These are phyloP conservation scores for Chalciporus sp. DNA, from an alignment of 1,284 basidiomycete genomes.

Conservation along the genomic window DNA sequence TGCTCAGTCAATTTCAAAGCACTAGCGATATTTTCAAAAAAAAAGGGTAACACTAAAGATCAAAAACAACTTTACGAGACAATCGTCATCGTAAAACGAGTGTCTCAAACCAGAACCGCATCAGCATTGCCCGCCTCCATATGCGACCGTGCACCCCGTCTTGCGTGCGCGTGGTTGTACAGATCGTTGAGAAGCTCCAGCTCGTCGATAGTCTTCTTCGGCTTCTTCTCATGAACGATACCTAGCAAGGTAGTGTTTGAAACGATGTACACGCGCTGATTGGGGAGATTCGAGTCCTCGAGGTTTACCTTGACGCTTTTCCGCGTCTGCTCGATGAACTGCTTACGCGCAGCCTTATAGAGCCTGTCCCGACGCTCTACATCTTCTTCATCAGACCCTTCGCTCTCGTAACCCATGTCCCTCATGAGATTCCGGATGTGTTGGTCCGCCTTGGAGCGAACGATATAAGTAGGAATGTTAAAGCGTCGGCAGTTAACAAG, in stretches of 20 bases:
- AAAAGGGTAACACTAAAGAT: neutral
- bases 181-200: slow-evolving; percentile 20
- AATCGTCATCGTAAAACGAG: neutral
- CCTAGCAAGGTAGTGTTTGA: slow-evolving; percentile 15
- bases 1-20: neutral
- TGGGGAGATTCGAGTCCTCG: slow-evolving; percentile 13
- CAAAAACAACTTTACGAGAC: neutral
- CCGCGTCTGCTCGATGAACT: slow-evolving; percentile 19
- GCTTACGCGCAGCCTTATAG: slow-evolving; percentile 13
- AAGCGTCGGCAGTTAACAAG: slow-evolving; percentile 20
- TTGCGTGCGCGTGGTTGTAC: slow-evolving; percentile 8
- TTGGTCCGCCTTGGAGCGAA: slow-evolving; percentile 26
- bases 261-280: slow-evolving; percentile 28
- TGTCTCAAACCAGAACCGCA: neutral
- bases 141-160: slow-evolving; percentile 6
- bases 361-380: slow-evolving; percentile 9
- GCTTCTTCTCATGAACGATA: slow-evolving; percentile 14
- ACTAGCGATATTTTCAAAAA: neutral
- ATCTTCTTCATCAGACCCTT: slow-evolving; percentile 20
- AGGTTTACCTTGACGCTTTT: slow-evolving; percentile 17
- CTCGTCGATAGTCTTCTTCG: slow-evolving; percentile 25
- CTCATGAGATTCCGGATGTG: slow-evolving; percentile 23
- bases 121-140: neutral
- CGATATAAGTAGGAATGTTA: slow-evolving; percentile 23
- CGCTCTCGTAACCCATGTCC: slow-evolving; percentile 22